Base-by-base conservation (phyloP, 2,329 filamentous ascomycete species). In the Penicillium sp. region DNA sequence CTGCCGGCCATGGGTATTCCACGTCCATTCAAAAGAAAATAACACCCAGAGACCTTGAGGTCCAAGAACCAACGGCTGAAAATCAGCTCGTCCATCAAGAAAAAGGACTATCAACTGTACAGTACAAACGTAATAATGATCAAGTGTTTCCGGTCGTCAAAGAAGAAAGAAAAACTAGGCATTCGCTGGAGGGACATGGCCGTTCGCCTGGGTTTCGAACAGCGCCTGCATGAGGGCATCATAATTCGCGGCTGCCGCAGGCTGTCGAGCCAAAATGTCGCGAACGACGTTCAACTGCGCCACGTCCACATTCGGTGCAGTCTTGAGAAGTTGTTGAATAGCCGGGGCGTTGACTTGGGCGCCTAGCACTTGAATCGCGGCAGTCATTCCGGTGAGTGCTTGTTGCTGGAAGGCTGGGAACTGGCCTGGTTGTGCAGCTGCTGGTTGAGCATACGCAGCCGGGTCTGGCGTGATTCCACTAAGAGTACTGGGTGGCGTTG, bases 211-310 rank as follows among this genome's bases (percentile, higher is more conserved):
- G 35, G 67, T 71, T 56, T 75, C 66, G 35, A 74, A 68, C 40
- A 82, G 63, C 60, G 79, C 78, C 22, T 72, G 67, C 69, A 76
- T 79, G 57, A 82, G 65, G 31, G 76, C 62, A 6, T 72, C 67
- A 55, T 80, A 77, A 67, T 92, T 86, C 1, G 87, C 83, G 22
- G 86, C 81, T 0, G 90, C 85, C 22, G 82, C 83, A 0, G 87
- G 85, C 55, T 92, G 87, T 11, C 82, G 80, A 51, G 87, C 83
- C 24, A 92, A 81, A 14, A 94, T 87, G 40, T 84, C 82, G 53
- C 84, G 82, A 61, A 97, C 85, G 31, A 95, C 85, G 56, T 85
- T 81, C 84, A 95, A 89, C 70, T 96, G 90, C 16, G 84, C 78
- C n/a, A 85, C 81, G 47, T 87, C 82, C 81, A 90, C 91, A 51